A percentile compares a stretch with the other conserved stretches of the same genome.
Evolutionary conservation across 2,329 filamentous ascomycete species (phyloP).

Genomic region (Hypoxylon sp.): DNA sequence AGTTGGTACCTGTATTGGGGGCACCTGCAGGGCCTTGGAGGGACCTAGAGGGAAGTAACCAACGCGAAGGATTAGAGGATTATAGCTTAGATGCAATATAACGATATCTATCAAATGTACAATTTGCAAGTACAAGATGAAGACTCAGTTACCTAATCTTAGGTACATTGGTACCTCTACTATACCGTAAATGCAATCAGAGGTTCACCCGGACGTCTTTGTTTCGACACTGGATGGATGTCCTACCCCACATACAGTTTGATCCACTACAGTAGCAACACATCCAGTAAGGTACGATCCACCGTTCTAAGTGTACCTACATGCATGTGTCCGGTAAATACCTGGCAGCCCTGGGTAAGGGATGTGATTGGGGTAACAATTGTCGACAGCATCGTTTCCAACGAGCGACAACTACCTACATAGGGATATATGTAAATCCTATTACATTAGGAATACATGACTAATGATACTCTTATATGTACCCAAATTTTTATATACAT

Average conservation of each 20-base stretch:
- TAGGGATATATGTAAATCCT: no score
- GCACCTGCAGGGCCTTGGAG: neutral
- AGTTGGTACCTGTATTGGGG: neutral
- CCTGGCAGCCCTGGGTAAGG: no score
- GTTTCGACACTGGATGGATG: neutral
- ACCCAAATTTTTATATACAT: no score
- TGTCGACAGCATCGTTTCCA: no score
- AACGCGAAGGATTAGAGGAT: neutral
- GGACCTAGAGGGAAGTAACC: neutral
- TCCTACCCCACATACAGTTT: neutral
- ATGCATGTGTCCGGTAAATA: no score
- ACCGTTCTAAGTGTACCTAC: neutral
- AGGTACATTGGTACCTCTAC: neutral
- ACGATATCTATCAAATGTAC: neutral
- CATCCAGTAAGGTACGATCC: neutral
- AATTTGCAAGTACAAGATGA: neutral
- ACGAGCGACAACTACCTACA: no score
- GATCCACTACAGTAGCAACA: neutral
- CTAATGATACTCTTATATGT: no score
- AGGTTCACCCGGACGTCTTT: neutral
- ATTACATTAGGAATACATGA: no score
- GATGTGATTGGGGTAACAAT: no score
- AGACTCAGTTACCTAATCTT: neutral
- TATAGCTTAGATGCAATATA: constrained; percentile 9
- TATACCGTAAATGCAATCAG: neutral